These are phyloP conservation scores for Petunia hybrid DNA, from an alignment of 305 asterid species.

Conservation along the genomic window DNA sequence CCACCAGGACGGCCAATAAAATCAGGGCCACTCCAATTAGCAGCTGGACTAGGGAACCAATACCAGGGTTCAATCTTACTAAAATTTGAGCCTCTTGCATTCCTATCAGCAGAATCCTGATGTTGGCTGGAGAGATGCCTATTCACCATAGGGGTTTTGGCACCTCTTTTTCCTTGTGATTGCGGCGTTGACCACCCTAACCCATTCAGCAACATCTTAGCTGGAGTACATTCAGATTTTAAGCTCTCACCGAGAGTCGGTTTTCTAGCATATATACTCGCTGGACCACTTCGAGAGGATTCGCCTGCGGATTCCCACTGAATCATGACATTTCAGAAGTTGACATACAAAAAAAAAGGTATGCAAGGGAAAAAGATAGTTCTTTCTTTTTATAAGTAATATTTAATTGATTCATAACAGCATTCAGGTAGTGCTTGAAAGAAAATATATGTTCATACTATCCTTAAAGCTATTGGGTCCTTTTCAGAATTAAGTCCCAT, in stretches of 20 bases:
- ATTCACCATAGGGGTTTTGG: conserved; percentile 49
- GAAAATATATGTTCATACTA: background rate
- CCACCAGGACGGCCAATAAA: conserved; percentile 76
- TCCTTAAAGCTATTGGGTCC: background rate
- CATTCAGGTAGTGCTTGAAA: background rate
- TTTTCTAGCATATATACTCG: conserved; percentile 59
- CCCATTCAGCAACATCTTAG: conserved; percentile 75
- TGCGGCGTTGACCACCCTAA: conserved; percentile 95
- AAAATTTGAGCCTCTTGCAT: conserved; percentile 50
- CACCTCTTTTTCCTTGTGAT: conserved; percentile 65
- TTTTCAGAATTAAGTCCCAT: background rate
- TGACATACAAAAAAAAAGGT: conserved; percentile 34
- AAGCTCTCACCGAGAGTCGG: conserved; percentile 56
- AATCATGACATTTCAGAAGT: conserved; percentile 50
- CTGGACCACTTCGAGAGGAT: conserved; percentile 61
- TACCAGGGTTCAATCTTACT: conserved; percentile 86
- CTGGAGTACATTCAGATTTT: conserved; percentile 61
- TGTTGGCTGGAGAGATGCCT: conserved; percentile 47
- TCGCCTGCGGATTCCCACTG: conserved; percentile 92
- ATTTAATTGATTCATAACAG: background rate
- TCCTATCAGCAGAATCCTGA: conserved; percentile 60
- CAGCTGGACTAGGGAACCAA: conserved; percentile 92
- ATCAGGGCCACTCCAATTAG: conserved; percentile 78
- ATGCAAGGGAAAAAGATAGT: conserved; percentile 14
- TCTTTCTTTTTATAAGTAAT: background rate